phyloP scores from a whole-genome alignment of 2,329 filamentous ascomycete species.

The Stemphylium beticola region DNA sequence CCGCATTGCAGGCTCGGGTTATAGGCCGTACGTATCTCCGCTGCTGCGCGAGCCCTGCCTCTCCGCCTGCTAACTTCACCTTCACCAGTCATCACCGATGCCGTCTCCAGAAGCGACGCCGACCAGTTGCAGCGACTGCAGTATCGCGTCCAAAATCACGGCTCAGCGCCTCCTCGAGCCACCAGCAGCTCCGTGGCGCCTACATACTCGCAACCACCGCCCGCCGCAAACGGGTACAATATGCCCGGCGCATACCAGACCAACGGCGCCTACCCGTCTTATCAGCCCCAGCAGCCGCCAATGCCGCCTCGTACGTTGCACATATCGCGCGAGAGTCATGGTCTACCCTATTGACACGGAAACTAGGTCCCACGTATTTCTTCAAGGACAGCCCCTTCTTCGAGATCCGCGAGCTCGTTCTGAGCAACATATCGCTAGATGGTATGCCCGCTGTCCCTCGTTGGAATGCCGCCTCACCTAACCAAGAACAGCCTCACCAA shows the following conservation, averaged over 20 bases:
- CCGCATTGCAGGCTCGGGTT: slow-evolving; percentile 78
- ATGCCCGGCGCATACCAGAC: slow-evolving; percentile 30
- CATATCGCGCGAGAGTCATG: slow-evolving; percentile 17
- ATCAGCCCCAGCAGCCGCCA: slow-evolving; percentile 24
- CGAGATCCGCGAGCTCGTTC: slow-evolving; percentile 68
- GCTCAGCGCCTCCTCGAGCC: slow-evolving; percentile 40
- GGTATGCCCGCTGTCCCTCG: slow-evolving; percentile 66
- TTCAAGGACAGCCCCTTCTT: slow-evolving; percentile 90
- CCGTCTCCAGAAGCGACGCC: slow-evolving; percentile 44
- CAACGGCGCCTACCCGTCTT: slow-evolving; percentile 16
- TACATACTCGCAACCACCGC: slow-evolving; percentile 21
- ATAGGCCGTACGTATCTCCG: slow-evolving; percentile 69
- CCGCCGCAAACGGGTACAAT: slow-evolving; percentile 29
- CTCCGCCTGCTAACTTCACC: slow-evolving; percentile 25
- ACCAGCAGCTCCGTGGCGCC: slow-evolving; percentile 27
- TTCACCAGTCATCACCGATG: slow-evolving; percentile 48
- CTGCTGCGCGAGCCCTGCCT: slow-evolving; percentile 7
- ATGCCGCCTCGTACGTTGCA: slow-evolving; percentile 24
- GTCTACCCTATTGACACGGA: background rate
- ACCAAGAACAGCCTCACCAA: slow-evolving; percentile 60
- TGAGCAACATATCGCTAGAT: slow-evolving; percentile 71
- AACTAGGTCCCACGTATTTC: slow-evolving; percentile 51
- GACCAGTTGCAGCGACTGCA: slow-evolving; percentile 47
- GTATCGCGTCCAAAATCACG: slow-evolving; percentile 51
- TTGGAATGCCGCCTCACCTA: slow-evolving; percentile 1